Conservation (phyloP, 805 yeast species). For the Suhomyces kilbournensis region DNA sequence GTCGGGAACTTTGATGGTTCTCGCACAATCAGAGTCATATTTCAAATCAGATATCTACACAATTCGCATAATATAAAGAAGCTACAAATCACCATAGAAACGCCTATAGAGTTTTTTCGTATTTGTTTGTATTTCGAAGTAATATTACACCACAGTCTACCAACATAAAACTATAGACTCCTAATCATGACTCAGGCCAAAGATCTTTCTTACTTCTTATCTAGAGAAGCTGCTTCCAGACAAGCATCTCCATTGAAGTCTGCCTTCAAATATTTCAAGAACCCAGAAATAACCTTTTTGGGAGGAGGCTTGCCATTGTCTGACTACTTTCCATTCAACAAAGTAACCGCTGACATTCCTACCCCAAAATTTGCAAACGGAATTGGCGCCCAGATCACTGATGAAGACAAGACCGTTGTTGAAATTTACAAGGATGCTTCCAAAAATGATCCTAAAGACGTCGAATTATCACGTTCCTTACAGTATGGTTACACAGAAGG, state of each 20-base stretch:
- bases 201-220: constrained; percentile 71
- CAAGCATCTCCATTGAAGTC: constrained; percentile 76
- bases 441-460: constrained; percentile 37
- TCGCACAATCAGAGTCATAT: background rate
- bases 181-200: constrained; percentile 42
- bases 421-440: constrained; percentile 38
- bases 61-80: background rate
- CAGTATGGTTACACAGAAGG: constrained; percentile 92
- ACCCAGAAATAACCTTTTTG: constrained; percentile 78
- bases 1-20: background rate
- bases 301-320: constrained; percentile 96
- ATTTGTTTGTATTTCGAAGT: background rate
- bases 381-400: constrained; percentile 59
- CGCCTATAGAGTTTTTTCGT: background rate
- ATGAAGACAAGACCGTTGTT: constrained; percentile 38
- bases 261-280: constrained; percentile 72
- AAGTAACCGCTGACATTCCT: constrained; percentile 66
- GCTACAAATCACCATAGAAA: background rate
- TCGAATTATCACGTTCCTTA: constrained; percentile 79
- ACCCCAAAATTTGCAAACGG: constrained; percentile 78
- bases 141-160: background rate
- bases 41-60: background rate
- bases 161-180: background rate
- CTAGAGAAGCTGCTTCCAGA: constrained; percentile 77
- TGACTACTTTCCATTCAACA: constrained; percentile 89